Evolutionary conservation across 139 green algal species (phyloP).

Genomic region (Picochlorum sp.): DNA sequence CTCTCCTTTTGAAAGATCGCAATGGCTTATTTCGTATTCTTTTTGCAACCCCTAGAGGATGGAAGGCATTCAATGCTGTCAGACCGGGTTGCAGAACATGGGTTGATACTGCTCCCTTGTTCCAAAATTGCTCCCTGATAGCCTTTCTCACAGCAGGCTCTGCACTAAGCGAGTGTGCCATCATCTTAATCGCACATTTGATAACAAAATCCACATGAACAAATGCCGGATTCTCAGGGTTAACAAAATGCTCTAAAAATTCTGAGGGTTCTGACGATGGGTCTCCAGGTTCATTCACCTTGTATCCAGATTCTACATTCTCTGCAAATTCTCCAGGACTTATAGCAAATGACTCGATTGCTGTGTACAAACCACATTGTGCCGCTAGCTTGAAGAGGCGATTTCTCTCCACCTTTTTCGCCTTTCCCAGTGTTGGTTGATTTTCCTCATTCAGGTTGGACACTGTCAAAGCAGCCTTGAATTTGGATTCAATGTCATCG

Average conservation of each 20-base stretch:
- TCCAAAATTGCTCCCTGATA: conserved; percentile 24
- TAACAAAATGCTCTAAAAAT: conserved; percentile 23
- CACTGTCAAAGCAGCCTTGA: conserved; percentile 15
- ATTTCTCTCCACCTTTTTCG: neutral
- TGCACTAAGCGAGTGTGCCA: conserved; percentile 32
- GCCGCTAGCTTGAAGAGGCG: conserved; percentile 1
- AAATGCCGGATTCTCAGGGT: conserved; percentile 9
- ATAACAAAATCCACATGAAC: conserved; percentile 26
- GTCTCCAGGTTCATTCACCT: conserved; percentile 28
- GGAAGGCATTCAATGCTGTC: conserved; percentile 56
- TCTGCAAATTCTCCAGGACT: conserved; percentile 45
- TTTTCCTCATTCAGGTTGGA: neutral
- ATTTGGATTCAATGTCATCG: conserved; percentile 35
- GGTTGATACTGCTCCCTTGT: conserved; percentile 42
- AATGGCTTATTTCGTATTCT: conserved; percentile 66
- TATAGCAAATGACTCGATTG: conserved; percentile 20
- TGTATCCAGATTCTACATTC: conserved; percentile 50
- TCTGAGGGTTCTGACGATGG: conserved; percentile 8
- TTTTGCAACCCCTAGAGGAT: conserved; percentile 57
- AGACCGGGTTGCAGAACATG: conserved; percentile 50
- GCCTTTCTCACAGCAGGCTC: conserved; percentile 35
- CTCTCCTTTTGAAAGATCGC: conserved; percentile 30
- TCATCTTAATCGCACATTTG: conserved; percentile 28
- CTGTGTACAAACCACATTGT: conserved; percentile 27
- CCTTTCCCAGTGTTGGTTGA: neutral